Percentiles rank a stretch among this genome's conserved stretches.
Evolutionary conservation across 345 rosid species (phyloP).

Genomic region (Nephelium lappaceum): DNA sequence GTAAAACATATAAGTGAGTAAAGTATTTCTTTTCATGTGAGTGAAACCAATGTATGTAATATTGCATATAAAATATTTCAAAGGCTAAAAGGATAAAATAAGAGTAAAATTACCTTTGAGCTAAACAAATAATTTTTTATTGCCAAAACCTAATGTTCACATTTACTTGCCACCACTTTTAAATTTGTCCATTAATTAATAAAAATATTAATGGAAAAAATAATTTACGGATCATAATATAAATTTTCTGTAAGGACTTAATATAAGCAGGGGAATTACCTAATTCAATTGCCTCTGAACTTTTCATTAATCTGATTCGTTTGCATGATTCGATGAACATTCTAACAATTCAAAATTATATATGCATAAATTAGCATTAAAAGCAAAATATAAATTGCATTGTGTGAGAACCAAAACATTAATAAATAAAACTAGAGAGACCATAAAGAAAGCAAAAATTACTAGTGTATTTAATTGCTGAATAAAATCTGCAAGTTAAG

Average conservation of each 20-base stretch:
- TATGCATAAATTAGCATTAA: neutral
- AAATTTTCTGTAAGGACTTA: neutral
- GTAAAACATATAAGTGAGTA: too few species aligned
- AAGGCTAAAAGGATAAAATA: too few species aligned
- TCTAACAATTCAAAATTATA: neutral
- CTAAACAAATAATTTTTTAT: too few species aligned
- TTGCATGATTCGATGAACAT: constrained; percentile 31
- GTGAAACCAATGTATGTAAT: too few species aligned
- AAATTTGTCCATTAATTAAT: neutral
- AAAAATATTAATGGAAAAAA: neutral
- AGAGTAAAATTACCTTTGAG: too few species aligned
- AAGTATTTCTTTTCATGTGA: too few species aligned
- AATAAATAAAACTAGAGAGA: neutral
- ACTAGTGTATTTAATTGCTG: neutral
- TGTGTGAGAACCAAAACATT: neutral
- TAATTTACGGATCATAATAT: neutral
- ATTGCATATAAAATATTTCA: too few species aligned
- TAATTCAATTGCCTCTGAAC: constrained; percentile 13
- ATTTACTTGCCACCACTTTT: too few species aligned
- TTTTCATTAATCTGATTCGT: constrained; percentile 28
- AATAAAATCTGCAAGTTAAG: too few species aligned
- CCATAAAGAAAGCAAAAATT: neutral
- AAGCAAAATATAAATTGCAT: neutral
- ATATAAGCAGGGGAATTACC: neutral
- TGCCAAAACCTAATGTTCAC: too few species aligned